Evolutionary conservation across 208 protist species (phyloP), one percentile per base, ranked within the genome.

Genomic region (Leishmania arabica): DNA sequence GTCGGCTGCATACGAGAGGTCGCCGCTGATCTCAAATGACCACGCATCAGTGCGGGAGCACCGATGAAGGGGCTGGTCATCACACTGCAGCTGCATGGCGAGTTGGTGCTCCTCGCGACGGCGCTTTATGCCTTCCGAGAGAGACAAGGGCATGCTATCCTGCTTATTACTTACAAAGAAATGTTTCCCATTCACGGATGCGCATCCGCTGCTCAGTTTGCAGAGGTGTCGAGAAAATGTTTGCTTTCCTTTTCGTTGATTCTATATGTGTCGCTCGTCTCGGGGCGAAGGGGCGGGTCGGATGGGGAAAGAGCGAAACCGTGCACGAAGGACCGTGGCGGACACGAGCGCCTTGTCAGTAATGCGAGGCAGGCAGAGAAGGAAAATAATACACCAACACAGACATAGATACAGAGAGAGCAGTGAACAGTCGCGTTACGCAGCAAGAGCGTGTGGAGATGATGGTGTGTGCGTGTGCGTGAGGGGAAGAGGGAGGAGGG

Each of bases 81-180:
- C 62, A 13, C 42, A 56, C 2, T 75, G 54, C 34, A 74, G 82
- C 51, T 81, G 82, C n/a, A 81, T 27, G 51, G 64, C 68, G 11
- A 85, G 82, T n/a, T 85, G 82, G 65, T 85, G 71, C 40, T 60
- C 69, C 51, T 85, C 82, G 7, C 82, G 82, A 11, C 72, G 54
- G 62, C 82, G 82, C 71, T 85, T 85, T 24, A 81, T 53, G 17
- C 60, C 56, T 58, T 85, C 82, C 6, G 77, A 53, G 49, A 53
- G 69, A 4, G 24, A 56, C 11, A 47, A 9, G 71, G 34, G 3
- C 49, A 76, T 49, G 34, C 13, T 45, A 3, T 70, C 65, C 34
- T 70, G 65, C 5, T 42, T 37, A 19, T 68, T 68, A 34, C 62
- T 37, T 66, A 11, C 51, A 54, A 54, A 21, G 51, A 54, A 54